Percentiles rank a stretch among this genome's conserved stretches.
Evolutionary conservation across 768 basidiomycete genomes (phyloP).

Genomic region (Multifurca ochricompacta): DNA sequence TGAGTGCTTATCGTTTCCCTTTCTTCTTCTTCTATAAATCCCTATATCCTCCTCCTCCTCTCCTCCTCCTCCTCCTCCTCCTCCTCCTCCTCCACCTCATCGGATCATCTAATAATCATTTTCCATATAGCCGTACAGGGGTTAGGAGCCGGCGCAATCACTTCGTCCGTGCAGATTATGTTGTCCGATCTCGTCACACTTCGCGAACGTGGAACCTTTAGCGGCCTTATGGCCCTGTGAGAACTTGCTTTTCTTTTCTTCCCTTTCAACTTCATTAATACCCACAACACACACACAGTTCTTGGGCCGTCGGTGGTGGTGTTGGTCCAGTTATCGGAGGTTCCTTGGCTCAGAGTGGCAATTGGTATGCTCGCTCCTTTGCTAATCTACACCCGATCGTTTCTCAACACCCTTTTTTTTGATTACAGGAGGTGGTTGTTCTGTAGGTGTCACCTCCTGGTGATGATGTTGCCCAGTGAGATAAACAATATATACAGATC

Average conservation of each 20-base stretch:
- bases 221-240: conserved; percentile 27
- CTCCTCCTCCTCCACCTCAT: not conserved
- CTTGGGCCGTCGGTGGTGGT: conserved; percentile 26
- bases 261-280: not conserved
- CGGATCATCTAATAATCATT: not conserved
- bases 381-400: not conserved
- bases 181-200: conserved; percentile 31
- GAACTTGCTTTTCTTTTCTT: not conserved
- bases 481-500: conserved; percentile 20
- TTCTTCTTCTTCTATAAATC: no score
- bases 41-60: no score
- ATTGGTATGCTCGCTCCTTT: conserved; percentile 5
- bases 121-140: conserved; percentile 23
- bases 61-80: no score
- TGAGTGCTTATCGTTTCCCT: no score
- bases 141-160: conserved; percentile 26
- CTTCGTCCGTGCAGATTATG: conserved; percentile 27
- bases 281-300: conserved; percentile 15
- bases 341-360: conserved; percentile 20
- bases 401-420: not conserved
- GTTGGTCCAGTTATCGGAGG: conserved; percentile 28
- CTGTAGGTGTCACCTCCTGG: conserved; percentile 11
- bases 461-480: not conserved
- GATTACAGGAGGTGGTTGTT: conserved; percentile 21
- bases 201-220: conserved; percentile 29